Conservation (phyloP, 75 land plant species). For the Gnetum montanum region DNA sequence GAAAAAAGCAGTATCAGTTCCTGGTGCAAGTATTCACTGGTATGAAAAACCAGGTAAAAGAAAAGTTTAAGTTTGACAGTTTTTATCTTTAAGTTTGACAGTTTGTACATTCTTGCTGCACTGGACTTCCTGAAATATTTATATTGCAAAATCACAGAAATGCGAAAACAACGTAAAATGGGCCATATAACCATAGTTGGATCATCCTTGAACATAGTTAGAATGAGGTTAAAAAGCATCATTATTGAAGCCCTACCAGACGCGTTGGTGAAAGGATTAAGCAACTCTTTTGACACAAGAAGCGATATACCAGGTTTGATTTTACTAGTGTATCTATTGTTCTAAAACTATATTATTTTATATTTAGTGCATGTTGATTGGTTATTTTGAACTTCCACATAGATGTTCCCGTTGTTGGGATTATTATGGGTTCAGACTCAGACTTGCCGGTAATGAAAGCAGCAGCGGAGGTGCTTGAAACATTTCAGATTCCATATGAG, state of each 20-base stretch:
- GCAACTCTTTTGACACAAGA: too few relatives aligned
- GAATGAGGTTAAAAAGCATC: slow-evolving; percentile 27
- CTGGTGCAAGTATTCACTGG: slow-evolving; percentile 91
- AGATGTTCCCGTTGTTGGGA: slow-evolving; percentile 48
- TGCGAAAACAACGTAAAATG: slow-evolving; percentile 88
- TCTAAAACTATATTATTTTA: too few relatives aligned
- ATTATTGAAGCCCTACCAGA: too few relatives aligned
- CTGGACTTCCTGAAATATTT: too few relatives aligned
- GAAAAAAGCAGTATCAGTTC: slow-evolving; percentile 48
- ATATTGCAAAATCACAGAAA: slow-evolving; percentile 39
- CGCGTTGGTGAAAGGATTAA: too few relatives aligned
- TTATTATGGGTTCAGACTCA: slow-evolving; percentile 98
- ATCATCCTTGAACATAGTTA: slow-evolving; percentile 41
- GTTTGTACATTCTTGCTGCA: not conserved
- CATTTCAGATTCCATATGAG: slow-evolving; percentile 63
- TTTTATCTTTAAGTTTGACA: not conserved
- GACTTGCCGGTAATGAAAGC: slow-evolving; percentile 89
- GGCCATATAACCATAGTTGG: slow-evolving; percentile 97
- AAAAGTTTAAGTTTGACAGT: too few relatives aligned
- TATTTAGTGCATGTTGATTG: too few relatives aligned
- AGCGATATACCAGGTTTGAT: too few relatives aligned
- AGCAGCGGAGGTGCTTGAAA: slow-evolving; percentile 64
- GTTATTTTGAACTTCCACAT: too few relatives aligned
- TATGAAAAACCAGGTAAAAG: slow-evolving; percentile 80
- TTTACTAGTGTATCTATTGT: too few relatives aligned